Conservation (phyloP, 2,329 filamentous ascomycete genomes). For the Paecilomyces sp. region DNA sequence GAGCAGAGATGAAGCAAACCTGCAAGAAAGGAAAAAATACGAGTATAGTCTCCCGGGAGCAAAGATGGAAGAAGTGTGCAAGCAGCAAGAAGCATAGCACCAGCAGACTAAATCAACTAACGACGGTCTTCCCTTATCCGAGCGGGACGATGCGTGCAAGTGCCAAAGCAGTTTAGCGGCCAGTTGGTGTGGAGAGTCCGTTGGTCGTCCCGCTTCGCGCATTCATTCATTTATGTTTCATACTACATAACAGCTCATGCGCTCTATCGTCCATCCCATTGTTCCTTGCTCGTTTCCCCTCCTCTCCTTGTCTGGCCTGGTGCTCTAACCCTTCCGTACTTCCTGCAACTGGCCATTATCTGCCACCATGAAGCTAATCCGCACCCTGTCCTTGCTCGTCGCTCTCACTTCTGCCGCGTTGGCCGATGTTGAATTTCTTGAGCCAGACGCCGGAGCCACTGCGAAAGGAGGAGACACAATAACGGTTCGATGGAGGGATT, state of each 20-base stretch:
- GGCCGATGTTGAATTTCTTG: conserved; percentile 50
- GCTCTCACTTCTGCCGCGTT: conserved; percentile 35
- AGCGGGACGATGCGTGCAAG: neutral
- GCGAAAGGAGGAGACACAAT: conserved; percentile 45
- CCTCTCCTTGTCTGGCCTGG: neutral
- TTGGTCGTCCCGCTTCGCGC: neutral
- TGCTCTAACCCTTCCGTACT: neutral
- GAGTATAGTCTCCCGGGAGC: neutral
- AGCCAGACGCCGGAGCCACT: conserved; percentile 45
- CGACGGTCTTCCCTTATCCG: neutral
- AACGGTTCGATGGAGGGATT: conserved; percentile 51
- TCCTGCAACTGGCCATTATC: neutral
- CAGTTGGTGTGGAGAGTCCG: neutral
- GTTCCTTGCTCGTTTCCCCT: neutral
- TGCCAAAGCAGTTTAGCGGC: neutral
- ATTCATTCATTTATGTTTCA: neutral
- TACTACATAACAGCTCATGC: neutral
- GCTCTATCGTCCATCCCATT: neutral
- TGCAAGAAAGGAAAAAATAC: neutral
- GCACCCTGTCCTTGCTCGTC: conserved; percentile 23
- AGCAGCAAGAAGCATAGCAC: neutral
- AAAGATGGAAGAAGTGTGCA: neutral
- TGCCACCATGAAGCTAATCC: conserved; percentile 21
- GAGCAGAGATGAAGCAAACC: neutral
- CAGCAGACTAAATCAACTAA: neutral